These are phyloP conservation scores for Thermomucor indicae-seudaticae DNA, from an alignment of 371 early-diverging fungal genomes.

Conservation along the genomic window DNA sequence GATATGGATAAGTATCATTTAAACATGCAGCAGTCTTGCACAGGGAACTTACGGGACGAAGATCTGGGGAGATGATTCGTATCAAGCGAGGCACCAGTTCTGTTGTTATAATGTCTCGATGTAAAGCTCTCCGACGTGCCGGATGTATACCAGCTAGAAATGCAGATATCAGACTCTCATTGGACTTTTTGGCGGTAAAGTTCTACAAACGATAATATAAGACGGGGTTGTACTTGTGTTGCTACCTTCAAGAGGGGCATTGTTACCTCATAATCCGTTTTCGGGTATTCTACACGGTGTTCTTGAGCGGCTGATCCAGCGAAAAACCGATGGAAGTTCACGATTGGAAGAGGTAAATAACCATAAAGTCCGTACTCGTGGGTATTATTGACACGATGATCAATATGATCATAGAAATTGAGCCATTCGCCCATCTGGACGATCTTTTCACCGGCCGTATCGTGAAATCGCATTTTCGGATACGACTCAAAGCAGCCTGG, in stretches of 20 bases:
- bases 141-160: conserved; percentile 53
- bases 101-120: conserved; percentile 37
- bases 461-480: conserved; percentile 70
- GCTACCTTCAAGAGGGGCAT: neutral
- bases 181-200: conserved; percentile 47
- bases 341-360: conserved; percentile 72
- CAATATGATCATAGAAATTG: conserved; percentile 74
- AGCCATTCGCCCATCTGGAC: conserved; percentile 74
- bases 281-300: conserved; percentile 77
- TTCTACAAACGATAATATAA: conserved; percentile 17
- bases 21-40: neutral
- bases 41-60: conserved; percentile 57
- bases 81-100: conserved; percentile 68
- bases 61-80: conserved; percentile 72
- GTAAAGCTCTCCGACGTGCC: conserved; percentile 41
- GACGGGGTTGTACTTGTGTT: neutral
- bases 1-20: neutral
- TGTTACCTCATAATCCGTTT: conserved; percentile 67
- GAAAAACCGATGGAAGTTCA: conserved; percentile 81
- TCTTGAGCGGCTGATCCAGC: conserved; percentile 62
- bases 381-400: conserved; percentile 38
- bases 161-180: conserved; percentile 51
- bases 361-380: conserved; percentile 51
- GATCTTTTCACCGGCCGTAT: conserved; percentile 65
- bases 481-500: conserved; percentile 91